Conservation (phyloP, 192 early-diverging fungal species). For the Linnemannia elongata region DNA sequence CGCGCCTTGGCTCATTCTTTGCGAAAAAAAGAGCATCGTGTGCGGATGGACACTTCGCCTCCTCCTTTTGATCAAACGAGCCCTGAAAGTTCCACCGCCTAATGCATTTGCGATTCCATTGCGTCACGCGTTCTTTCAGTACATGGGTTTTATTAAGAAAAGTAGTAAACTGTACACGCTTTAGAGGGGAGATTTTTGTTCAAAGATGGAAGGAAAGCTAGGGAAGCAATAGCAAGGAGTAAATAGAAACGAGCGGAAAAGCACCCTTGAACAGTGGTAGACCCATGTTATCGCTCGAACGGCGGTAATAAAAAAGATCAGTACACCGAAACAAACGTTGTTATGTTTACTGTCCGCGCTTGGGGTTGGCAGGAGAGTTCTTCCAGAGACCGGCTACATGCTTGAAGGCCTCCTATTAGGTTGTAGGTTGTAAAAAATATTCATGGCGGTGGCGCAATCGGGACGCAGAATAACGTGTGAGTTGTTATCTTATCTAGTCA, state of each 20-base stretch:
- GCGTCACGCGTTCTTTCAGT: neutral
- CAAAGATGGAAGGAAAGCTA: too few relatives aligned
- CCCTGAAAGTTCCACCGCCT: neutral
- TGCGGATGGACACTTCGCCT: too few relatives aligned
- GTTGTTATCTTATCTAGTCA: neutral
- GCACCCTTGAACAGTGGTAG: too few relatives aligned
- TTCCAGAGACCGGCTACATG: constrained; percentile 71
- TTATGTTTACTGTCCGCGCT: constrained; percentile 47
- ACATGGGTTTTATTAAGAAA: too few relatives aligned
- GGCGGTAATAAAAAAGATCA: neutral
- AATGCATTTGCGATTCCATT: neutral
- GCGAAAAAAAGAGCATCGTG: too few relatives aligned
- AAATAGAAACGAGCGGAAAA: too few relatives aligned
- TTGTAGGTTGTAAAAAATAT: neutral
- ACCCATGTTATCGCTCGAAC: neutral
- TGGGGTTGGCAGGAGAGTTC: constrained; percentile 71
- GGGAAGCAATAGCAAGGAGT: neutral
- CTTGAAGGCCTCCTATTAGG: constrained; percentile 70
- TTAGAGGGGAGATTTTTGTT: too few relatives aligned
- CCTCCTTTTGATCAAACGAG: too few relatives aligned
- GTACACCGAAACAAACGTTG: neutral
- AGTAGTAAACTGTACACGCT: too few relatives aligned
- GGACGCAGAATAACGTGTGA: neutral
- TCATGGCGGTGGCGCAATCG: neutral
- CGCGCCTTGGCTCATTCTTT: too few relatives aligned